These are phyloP conservation scores for Neophaeococcomyces aloes DNA, from an alignment of 2,329 filamentous ascomycete species.

Conservation along the genomic window DNA sequence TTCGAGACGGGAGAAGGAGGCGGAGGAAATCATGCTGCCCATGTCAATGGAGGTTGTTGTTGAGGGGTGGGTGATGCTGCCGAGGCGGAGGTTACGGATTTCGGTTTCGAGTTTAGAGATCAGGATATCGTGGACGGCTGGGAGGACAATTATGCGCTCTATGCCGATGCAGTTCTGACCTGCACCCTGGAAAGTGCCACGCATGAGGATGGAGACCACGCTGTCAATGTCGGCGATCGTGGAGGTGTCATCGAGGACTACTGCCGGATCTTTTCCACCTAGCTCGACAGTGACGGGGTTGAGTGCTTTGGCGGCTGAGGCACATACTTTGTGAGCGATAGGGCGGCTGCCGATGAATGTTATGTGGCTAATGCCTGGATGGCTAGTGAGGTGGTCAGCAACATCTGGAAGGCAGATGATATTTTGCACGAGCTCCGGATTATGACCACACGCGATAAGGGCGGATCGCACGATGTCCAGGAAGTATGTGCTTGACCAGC, in stretches of 20 bases:
- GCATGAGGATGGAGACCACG: slow-evolving; percentile 72
- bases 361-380: slow-evolving; percentile 72
- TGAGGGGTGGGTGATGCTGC: slow-evolving; percentile 51
- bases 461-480: slow-evolving; percentile 66
- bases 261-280: slow-evolving; percentile 86
- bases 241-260: slow-evolving; percentile 68
- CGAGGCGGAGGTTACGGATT: slow-evolving; percentile 64
- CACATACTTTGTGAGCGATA: slow-evolving; percentile 79
- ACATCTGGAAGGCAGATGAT: slow-evolving; percentile 80
- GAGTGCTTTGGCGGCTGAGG: slow-evolving; percentile 73
- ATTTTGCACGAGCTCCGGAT: slow-evolving; percentile 69
- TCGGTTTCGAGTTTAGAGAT: slow-evolving; percentile 60
- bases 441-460: slow-evolving; percentile 70
- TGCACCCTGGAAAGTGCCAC: slow-evolving; percentile 77
- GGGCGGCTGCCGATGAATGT: slow-evolving; percentile 90
- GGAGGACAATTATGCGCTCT: slow-evolving; percentile 76
- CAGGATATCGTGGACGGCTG: slow-evolving; percentile 64
- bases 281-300: slow-evolving; percentile 84
- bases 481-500: slow-evolving; percentile 84
- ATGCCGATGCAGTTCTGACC: slow-evolving; percentile 98
- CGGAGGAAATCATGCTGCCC: slow-evolving; percentile 78
- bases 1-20: slow-evolving; percentile 66
- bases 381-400: slow-evolving; percentile 71
- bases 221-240: slow-evolving; percentile 52
- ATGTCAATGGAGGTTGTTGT: slow-evolving; percentile 48